Base-by-base conservation (phyloP, 163 green algal genomes). In the Scenedesmus sp. region DNA sequence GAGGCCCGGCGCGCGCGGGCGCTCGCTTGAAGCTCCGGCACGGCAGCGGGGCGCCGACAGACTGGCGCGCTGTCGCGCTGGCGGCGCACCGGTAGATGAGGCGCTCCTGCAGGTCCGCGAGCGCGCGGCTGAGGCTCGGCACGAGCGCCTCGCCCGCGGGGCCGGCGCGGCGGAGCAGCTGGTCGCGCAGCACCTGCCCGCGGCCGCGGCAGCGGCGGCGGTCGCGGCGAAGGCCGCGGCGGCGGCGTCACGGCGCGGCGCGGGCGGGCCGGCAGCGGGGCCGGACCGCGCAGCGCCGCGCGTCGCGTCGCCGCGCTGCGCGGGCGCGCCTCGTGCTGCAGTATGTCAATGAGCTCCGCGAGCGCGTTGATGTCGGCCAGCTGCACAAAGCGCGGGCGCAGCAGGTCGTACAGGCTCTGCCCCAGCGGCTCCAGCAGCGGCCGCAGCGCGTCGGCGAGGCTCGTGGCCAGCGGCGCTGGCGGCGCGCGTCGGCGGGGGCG, bases 41-140 rank as follows among this genome's bases (percentile, higher is more conserved):
- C 11, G 15, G 22, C 50, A 58, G 22, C 11, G 14, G 20, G 53
- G 53, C n/a, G n/a, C n/a, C n/a, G n/a, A n/a, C n/a, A n/a, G n/a
- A n/a, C n/a, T n/a, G n/a, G n/a, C n/a, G n/a, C n/a, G n/a, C n/a
- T n/a, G n/a, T n/a, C 53, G 20, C 14, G 14, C 11, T 14, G 14
- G 26, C 53, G 53, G 87, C 84, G 26, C 84, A 85, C n/a, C 88
- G 82, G 83, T 93, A 97, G 28, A 89, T 95, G 31, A 96, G 90
- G n/a, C 96, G 85, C 71, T 93, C 89, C 81, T 98, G 95, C 36
- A 97, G 80, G 81, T 99, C 96, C 26, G 90, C 90, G 71, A 97
- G 86, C 5, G 87, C 93, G 66, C 92, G 87, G 11, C 53, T 42
- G 48, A 98, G 83, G 13, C 91, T 89, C 0, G 94, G 92, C 60